Evolutionary conservation across 148 eudicot species (phyloP), one percentile per base, ranked within the genome.

Genomic region (Persicaria maculosa): DNA sequence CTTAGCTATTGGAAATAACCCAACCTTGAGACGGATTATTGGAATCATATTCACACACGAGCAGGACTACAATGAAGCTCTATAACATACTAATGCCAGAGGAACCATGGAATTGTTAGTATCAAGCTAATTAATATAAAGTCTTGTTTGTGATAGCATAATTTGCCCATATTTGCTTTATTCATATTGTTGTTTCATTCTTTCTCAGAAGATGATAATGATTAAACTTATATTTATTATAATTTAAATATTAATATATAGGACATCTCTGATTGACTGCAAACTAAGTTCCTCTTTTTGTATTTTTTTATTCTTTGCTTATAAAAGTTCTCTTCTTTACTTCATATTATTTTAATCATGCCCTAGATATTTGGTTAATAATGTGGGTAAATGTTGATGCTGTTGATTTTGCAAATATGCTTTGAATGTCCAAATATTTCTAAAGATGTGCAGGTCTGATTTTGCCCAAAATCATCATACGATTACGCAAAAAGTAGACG

Each of bases 81-180:
- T 94, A 79, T 91, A 93, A 80, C 86, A 93, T 79, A 93, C 98
- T 50, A 80, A 85, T 85, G 83, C 86, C 61, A 96, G 93, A 53
- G 98, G 98, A 71, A 93, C 90, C 50, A 88, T 93, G 97, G 97
- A 94, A 67, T 79, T 93, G 98, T 93, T 77, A 91, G 98, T 86
- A 47, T 43, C 5, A 25, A 4, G 55, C 40, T 36, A 15, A 11
- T 45, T 44, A 31, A 17, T 44, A 14, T 31, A 17, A 46, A 45
- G 17, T 46, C 9, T n/a, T 67, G 9, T 31, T 65, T 25, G 4
- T 70, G 14, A 20, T 8, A 6, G n/a, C n/a, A n/a, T n/a, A n/a
- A n/a, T n/a, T n/a, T n/a, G n/a, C n/a, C n/a, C n/a, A n/a, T n/a
- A n/a, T n/a, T n/a, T n/a, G n/a, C n/a, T n/a, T n/a, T n/a, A n/a